Evolutionary conservation across 2,329 filamentous ascomycete genomes (phyloP).

Genomic region (Aspergillus sp.): DNA sequence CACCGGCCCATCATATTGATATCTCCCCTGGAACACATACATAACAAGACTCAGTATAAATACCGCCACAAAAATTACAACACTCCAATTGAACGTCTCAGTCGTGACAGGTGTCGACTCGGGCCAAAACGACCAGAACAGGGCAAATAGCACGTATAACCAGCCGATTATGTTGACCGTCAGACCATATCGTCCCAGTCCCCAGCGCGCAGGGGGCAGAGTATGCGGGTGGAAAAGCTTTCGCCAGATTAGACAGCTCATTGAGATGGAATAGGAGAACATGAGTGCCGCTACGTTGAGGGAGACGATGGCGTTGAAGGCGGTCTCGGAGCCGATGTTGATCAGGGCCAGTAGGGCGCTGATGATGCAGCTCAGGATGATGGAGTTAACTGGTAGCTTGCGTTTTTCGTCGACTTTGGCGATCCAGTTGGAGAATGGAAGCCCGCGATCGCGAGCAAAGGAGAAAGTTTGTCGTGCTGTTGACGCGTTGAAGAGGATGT

Average conservation of each 20-base stretch:
- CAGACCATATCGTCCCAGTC: constrained; percentile 48
- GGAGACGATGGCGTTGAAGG: constrained; percentile 56
- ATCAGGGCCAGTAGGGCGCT: constrained; percentile 49
- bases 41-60: constrained; percentile 45
- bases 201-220: constrained; percentile 45
- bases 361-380: constrained; percentile 34
- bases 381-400: constrained; percentile 48
- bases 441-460: constrained; percentile 48
- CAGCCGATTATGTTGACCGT: constrained; percentile 49
- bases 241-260: constrained; percentile 48
- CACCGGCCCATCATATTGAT: constrained; percentile 34
- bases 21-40: constrained; percentile 38
- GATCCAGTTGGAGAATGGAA: constrained; percentile 46
- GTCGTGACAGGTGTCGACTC: constrained; percentile 38
- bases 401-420: constrained; percentile 38
- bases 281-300: constrained; percentile 52
- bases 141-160: constrained; percentile 46
- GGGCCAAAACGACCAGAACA: constrained; percentile 54
- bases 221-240: constrained; percentile 39
- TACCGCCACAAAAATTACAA: constrained; percentile 47
- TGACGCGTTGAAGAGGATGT: constrained; percentile 43
- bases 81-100: constrained; percentile 54
- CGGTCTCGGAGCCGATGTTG: constrained; percentile 54
- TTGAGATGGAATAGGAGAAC: constrained; percentile 53
- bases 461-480: constrained; percentile 45